A percentile compares a stretch with the other conserved stretches of the same genome.
Conservation (phyloP, 768 basidiomycete genomes). For the Crepidotus variabilis region DNA sequence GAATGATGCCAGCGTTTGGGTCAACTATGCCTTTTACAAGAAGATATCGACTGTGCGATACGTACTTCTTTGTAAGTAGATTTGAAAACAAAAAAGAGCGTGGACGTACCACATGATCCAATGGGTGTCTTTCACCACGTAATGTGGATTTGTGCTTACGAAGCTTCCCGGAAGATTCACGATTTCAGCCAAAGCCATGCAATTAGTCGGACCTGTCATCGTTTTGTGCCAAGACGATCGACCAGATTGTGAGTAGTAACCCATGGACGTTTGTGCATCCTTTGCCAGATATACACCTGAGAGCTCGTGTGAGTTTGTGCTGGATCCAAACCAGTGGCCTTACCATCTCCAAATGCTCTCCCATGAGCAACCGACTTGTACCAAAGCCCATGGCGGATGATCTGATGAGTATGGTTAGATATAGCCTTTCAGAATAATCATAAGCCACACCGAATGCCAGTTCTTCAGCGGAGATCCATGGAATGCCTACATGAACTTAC, state of each 20-base stretch:
- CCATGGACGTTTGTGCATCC: conserved; percentile 48
- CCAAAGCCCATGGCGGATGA: conserved; percentile 72
- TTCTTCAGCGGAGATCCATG: conserved; percentile 64
- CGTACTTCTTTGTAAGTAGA: neutral
- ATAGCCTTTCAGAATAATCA: neutral
- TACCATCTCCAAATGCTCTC: conserved; percentile 61
- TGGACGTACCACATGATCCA: conserved; percentile 65
- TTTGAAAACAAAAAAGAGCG: neutral
- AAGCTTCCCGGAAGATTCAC: conserved; percentile 59
- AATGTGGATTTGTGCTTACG: conserved; percentile 46
- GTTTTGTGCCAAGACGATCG: conserved; percentile 51
- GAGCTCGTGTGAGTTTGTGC: neutral
- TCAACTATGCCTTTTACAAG: conserved; percentile 39
- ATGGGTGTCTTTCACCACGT: conserved; percentile 58
- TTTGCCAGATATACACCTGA: conserved; percentile 68
- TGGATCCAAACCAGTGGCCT: conserved; percentile 5
- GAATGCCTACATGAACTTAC: conserved; percentile 54
- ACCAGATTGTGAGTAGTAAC: conserved; percentile 32
- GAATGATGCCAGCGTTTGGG: neutral
- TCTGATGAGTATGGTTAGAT: conserved; percentile 29
- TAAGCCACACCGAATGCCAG: conserved; percentile 59
- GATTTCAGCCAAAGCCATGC: conserved; percentile 61
- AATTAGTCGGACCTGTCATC: conserved; percentile 38
- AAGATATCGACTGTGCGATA: conserved; percentile 50
- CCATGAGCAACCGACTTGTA: conserved; percentile 53